A percentile compares a stretch with the other conserved stretches of the same genome.
Conservation (phyloP, 208 protist genomes). For the Trypanosoma brucei region DNA sequence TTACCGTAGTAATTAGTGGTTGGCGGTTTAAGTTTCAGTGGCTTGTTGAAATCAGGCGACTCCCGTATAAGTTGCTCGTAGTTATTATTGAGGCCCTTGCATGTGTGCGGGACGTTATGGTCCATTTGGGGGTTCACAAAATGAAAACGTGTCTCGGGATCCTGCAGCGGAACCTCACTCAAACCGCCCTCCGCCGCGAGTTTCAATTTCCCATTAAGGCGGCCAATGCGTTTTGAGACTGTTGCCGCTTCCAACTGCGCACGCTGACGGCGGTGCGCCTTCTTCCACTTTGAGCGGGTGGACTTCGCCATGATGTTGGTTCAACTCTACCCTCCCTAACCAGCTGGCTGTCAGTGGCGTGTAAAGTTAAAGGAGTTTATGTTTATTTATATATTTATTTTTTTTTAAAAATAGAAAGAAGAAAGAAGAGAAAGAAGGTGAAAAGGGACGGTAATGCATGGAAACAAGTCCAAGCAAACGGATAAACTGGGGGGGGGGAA, state of each 20-base stretch:
- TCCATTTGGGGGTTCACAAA: conserved; percentile 73
- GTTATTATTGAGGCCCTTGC: conserved; percentile 66
- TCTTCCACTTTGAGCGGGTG: conserved; percentile 84
- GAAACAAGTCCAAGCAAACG: not conserved
- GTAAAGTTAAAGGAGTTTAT: no score
- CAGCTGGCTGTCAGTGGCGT: not conserved
- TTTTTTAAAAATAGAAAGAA: conserved; percentile 1
- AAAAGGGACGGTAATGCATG: not conserved
- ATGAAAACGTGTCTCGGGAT: conserved; percentile 77
- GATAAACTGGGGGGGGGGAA: not conserved
- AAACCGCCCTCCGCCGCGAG: conserved; percentile 65
- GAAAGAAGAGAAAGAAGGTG: conserved; percentile 9
- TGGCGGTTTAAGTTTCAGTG: conserved; percentile 43
- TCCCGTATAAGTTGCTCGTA: conserved; percentile 45
- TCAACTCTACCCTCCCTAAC: conserved; percentile 5
- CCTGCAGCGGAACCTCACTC: conserved; percentile 56
- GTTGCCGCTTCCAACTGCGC: conserved; percentile 37
- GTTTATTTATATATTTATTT: no score
- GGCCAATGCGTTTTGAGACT: conserved; percentile 38
- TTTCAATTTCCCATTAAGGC: conserved; percentile 69
- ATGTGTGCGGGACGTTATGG: conserved; percentile 52
- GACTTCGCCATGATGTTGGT: conserved; percentile 68
- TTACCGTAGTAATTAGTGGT: conserved; percentile 67
- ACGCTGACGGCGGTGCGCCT: conserved; percentile 57
- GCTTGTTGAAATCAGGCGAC: conserved; percentile 53